Conservation (phyloP, 2,329 filamentous ascomycete species). For the Emmonsiellopsis sp. region DNA sequence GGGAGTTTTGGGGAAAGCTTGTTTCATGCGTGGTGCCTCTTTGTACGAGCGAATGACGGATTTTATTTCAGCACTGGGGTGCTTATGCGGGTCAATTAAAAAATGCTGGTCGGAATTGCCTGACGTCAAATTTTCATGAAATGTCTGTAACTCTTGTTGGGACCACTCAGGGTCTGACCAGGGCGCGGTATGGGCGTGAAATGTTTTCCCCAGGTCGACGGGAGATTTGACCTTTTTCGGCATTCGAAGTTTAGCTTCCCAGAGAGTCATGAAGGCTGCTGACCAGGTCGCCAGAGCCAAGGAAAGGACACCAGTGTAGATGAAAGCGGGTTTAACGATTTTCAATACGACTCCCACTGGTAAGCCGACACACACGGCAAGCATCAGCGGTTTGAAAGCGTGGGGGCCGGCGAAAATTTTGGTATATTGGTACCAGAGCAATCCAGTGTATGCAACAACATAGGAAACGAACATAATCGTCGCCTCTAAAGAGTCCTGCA, state of each 20-base stretch:
- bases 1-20: constrained; percentile 37
- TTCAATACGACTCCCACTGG: constrained; percentile 38
- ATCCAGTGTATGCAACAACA: constrained; percentile 41
- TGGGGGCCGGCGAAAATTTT: constrained; percentile 44
- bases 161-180: constrained; percentile 39
- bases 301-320: constrained; percentile 39
- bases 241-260: constrained; percentile 40
- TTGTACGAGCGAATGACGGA: constrained; percentile 31
- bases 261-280: constrained; percentile 40
- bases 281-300: constrained; percentile 44
- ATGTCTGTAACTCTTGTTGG: constrained; percentile 41
- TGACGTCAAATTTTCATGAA: constrained; percentile 34
- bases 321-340: constrained; percentile 27
- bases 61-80: constrained; percentile 38
- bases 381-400: constrained; percentile 38
- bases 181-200: constrained; percentile 36
- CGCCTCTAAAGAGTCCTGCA: constrained; percentile 33
- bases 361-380: constrained; percentile 38
- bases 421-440: constrained; percentile 46
- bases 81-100: constrained; percentile 28
- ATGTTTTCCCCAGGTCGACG: constrained; percentile 25
- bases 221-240: constrained; percentile 31
- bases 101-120: constrained; percentile 35
- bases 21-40: constrained; percentile 22
- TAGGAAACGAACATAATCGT: constrained; percentile 43